Base-by-base conservation (phyloP, 306 rosid genomes). In the Vigna unguiculata region DNA sequence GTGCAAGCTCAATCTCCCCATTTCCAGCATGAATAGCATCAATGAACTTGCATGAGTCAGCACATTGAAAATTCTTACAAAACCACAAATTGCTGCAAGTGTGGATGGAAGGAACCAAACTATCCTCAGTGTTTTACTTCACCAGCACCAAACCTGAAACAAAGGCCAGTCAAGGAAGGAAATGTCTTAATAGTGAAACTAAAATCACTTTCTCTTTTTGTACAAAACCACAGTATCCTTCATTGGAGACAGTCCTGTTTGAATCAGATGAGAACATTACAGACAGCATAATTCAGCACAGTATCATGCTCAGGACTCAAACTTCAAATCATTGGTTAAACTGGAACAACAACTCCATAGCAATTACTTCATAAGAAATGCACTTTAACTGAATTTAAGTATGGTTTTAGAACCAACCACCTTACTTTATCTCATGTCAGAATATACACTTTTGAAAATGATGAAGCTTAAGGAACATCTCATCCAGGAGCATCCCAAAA, bases 81-180 rank as follows among this genome's bases (percentile, higher is more conserved):
- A 57, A 65, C 72, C 71, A 77, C 66, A 49, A 59, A 55, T 75
- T 73, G 69, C 72, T 57, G 78, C 82, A 51, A 80, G 21, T n/a
- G 38, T 19, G 72, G 32, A 28, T 28, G 32, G 32, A 28, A 28
- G 32, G 81, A 61, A 70, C 47, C 55, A 68, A 73, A 32, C 48
- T 24, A 40, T 47, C 64, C 77, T 32, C 63, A 46, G 2, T 28
- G 15, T 59, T 69, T 69, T 36, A 71, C 79, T 71, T 75, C 79
- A 69, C 53, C 83, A 51, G 77, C 82, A 70, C 61, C 72, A 81
- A 65, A 83, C 77, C 85, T 71, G 84, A 63, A 79, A 80, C 32
- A 62, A 36, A 41, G 22, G 46, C 36, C 43, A 43, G 22, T 63
- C 63, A 77, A 61, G 19, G 77, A 77, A 54, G 40, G 77, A 19